Evolutionary conservation across 805 yeast genomes (phyloP).

Genomic region (Yamadazyma laniorum): DNA sequence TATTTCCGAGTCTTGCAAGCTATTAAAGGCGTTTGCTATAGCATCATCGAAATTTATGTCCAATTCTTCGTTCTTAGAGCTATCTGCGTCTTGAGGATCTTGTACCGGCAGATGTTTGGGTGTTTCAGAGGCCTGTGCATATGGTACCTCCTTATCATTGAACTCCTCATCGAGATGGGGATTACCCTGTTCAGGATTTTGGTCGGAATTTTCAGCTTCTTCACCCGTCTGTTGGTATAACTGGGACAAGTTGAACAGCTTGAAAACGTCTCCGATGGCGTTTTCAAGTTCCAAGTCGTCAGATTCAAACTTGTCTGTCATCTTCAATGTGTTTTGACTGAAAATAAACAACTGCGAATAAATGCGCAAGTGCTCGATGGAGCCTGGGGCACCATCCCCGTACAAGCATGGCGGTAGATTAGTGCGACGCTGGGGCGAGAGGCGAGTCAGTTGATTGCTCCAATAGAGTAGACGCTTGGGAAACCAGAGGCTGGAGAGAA

Average conservation of each 20-base stretch:
- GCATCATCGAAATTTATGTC: slow-evolving; percentile 24
- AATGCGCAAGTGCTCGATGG: no score
- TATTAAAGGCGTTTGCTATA: slow-evolving; percentile 28
- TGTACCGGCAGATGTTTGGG: background rate
- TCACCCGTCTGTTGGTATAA: background rate
- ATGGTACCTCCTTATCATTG: slow-evolving; percentile 11
- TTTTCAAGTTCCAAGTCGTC: slow-evolving; percentile 24
- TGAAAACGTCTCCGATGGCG: slow-evolving; percentile 41
- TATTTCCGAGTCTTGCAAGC: slow-evolving; percentile 9
- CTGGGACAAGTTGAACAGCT: slow-evolving; percentile 24
- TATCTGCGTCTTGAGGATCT: background rate
- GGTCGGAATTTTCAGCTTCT: background rate
- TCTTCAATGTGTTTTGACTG: slow-evolving; percentile 1
- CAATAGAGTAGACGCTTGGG: no score
- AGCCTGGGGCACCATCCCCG: no score
- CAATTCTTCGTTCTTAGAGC: slow-evolving; percentile 5
- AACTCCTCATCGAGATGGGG: background rate
- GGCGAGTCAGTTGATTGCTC: no score
- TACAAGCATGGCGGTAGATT: no score
- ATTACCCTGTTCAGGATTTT: slow-evolving; percentile 1
- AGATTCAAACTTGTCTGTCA: slow-evolving; percentile 8
- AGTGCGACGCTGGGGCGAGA: no score
- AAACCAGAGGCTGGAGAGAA: no score
- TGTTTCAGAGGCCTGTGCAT: slow-evolving; percentile 16
- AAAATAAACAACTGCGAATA: slow-evolving; percentile 9